These are phyloP conservation scores for Termitomyces sp. DNA, from an alignment of 768 basidiomycete species.

Conservation along the genomic window DNA sequence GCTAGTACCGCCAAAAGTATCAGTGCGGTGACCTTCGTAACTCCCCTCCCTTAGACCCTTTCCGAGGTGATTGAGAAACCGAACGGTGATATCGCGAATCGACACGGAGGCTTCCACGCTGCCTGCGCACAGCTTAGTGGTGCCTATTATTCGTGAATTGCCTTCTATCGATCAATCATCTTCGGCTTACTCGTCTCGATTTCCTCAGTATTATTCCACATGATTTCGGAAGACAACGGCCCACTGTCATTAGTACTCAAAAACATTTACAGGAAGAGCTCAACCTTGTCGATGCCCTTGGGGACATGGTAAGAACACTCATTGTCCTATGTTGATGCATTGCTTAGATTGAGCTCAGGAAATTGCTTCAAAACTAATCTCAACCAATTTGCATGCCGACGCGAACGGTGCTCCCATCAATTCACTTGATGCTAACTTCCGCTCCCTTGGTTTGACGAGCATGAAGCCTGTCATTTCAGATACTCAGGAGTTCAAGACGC, in stretches of 20 bases:
- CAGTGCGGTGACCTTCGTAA: not conserved
- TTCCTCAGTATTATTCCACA: slow-evolving; percentile 54
- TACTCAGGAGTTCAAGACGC: slow-evolving; percentile 44
- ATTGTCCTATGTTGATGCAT: not conserved
- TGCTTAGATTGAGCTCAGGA: slow-evolving; percentile 31
- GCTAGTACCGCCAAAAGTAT: slow-evolving; percentile 19
- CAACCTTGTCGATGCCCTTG: slow-evolving; percentile 61
- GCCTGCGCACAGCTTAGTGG: slow-evolving; percentile 49
- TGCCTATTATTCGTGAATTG: slow-evolving; percentile 54
- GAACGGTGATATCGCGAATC: slow-evolving; percentile 32
- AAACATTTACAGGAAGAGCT: slow-evolving; percentile 48
- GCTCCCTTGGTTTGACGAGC: slow-evolving; percentile 45
- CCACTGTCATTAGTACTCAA: slow-evolving; percentile 36
- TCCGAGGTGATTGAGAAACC: slow-evolving; percentile 51
- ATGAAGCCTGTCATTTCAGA: slow-evolving; percentile 44
- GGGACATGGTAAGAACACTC: slow-evolving; percentile 49
- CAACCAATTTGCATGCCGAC: slow-evolving; percentile 33
- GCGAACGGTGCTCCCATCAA: slow-evolving; percentile 47
- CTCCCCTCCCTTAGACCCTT: slow-evolving; percentile 30
- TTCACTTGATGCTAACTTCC: slow-evolving; percentile 55
- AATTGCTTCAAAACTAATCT: slow-evolving; percentile 56
- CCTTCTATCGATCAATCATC: not conserved
- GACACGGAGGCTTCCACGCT: slow-evolving; percentile 31
- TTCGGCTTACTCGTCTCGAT: not conserved
- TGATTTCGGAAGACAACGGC: slow-evolving; percentile 51